These are phyloP conservation scores for Lycium ferocissimum DNA, from an alignment of 257 asterid genomes.

Conservation along the genomic window DNA sequence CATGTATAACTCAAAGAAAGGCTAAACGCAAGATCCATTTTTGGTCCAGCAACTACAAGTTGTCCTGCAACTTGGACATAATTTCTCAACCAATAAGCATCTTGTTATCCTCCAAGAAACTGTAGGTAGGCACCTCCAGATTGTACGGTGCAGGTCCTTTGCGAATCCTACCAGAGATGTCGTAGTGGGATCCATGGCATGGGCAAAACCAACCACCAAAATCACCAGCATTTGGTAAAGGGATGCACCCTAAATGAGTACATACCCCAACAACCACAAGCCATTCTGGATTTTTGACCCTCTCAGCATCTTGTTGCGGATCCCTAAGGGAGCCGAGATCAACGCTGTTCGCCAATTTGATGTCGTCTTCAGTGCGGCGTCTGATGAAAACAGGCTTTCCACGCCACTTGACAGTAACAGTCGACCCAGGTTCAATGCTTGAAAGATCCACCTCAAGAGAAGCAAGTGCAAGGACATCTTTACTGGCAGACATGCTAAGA, in stretches of 20 bases:
- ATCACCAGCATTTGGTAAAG: conserved; percentile 97
- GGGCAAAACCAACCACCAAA: conserved; percentile 99
- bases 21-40: not conserved
- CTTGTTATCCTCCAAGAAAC: conserved; percentile 85
- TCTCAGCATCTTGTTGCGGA: conserved; percentile 86
- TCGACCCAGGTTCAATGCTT: conserved; percentile 88
- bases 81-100: conserved; percentile 69
- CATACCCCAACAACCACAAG: conserved; percentile 90
- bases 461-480: conserved; percentile 93
- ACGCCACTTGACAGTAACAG: conserved; percentile 98
- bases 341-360: conserved; percentile 79
- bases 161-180: conserved; percentile 92
- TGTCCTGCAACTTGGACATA: not conserved
- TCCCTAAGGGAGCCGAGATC: conserved; percentile 76
- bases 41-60: not conserved
- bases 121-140: conserved; percentile 89
- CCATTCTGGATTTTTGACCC: conserved; percentile 96
- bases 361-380: conserved; percentile 82
- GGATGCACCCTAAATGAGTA: conserved; percentile 94
- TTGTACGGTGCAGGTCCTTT: conserved; percentile 95
- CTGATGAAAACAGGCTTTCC: conserved; percentile 97
- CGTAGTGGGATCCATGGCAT: conserved; percentile 94
- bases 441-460: conserved; percentile 91
- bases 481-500: conserved; percentile 96
- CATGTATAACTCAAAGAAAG: not conserved